Percentiles rank a stretch among this genome's conserved stretches.
These are phyloP conservation scores for Seiridium cupressi DNA, from an alignment of 2,329 filamentous ascomycete species.

Conservation along the genomic window DNA sequence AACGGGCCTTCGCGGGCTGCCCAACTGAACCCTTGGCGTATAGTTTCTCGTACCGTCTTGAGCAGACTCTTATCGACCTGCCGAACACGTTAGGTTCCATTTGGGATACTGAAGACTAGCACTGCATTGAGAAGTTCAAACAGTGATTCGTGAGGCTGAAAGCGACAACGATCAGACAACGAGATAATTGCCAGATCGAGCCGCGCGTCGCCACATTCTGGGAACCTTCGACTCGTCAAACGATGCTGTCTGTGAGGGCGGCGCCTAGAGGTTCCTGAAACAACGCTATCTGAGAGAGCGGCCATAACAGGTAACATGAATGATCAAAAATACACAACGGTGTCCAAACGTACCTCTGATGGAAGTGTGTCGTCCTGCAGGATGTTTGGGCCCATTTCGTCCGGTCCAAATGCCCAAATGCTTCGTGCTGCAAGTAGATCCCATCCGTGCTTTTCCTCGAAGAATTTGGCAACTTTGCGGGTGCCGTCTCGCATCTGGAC, in stretches of 20 bases:
- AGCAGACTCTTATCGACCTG: slow-evolving; percentile 90
- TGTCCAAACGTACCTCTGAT: slow-evolving; percentile 61
- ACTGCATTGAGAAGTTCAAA: not conserved
- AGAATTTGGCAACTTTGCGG: slow-evolving; percentile 91
- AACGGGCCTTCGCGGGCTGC: slow-evolving; percentile 91
- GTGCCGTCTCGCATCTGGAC: slow-evolving; percentile 93
- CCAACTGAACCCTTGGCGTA: slow-evolving; percentile 96
- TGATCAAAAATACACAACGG: slow-evolving; percentile 9
- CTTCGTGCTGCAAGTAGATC: slow-evolving; percentile 90
- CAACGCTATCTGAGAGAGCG: not conserved
- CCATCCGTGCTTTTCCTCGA: slow-evolving; percentile 96
- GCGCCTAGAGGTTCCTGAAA: slow-evolving; percentile 4
- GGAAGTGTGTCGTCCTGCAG: slow-evolving; percentile 95
- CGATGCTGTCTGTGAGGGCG: not conserved
- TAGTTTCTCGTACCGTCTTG: slow-evolving; percentile 82
- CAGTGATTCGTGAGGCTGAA: slow-evolving; percentile 3
- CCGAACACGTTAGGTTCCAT: slow-evolving; percentile 20
- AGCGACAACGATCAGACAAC: slow-evolving; percentile 1
- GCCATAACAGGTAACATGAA: not conserved
- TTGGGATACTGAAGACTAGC: not conserved
- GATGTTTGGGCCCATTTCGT: slow-evolving; percentile 92
- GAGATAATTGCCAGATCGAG: slow-evolving; percentile 9
- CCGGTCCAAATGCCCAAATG: slow-evolving; percentile 98
- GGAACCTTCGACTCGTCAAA: not conserved
- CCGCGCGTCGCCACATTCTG: slow-evolving; percentile 3